phyloP scores from a whole-genome alignment of 208 protist genomes.

The Leishmania amazonensis region DNA sequence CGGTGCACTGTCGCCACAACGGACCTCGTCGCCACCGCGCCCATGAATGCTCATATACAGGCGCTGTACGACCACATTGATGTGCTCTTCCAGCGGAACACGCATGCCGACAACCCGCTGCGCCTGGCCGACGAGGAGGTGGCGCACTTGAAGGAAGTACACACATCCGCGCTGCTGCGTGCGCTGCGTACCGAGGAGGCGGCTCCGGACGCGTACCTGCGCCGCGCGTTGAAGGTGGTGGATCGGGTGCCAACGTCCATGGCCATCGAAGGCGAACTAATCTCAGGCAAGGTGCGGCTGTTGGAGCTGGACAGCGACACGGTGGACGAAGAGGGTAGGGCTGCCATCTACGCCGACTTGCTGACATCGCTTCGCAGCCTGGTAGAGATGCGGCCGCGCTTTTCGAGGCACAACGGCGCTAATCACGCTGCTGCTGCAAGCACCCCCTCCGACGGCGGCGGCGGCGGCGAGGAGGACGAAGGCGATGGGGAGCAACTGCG shows the following conservation, averaged over 20 bases:
- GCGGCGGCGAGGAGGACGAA: conserved; percentile 14
- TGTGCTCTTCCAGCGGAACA: conserved; percentile 73
- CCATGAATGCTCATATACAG: conserved; percentile 29
- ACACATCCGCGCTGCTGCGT: conserved; percentile 55
- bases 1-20: neutral
- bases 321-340: conserved; percentile 48
- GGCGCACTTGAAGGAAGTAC: conserved; percentile 30
- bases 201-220: conserved; percentile 69
- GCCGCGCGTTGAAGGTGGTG: conserved; percentile 62
- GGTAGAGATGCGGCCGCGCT: conserved; percentile 73
- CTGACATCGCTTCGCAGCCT: conserved; percentile 75
- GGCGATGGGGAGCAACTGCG: conserved; percentile 5
- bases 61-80: conserved; percentile 55
- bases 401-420: conserved; percentile 1
- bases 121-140: conserved; percentile 32
- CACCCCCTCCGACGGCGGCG: neutral
- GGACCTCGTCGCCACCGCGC: conserved; percentile 16
- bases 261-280: conserved; percentile 72
- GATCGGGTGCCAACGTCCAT: conserved; percentile 65
- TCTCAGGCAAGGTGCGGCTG: conserved; percentile 69
- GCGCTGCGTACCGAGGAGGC: conserved; percentile 58
- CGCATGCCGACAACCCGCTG: conserved; percentile 63
- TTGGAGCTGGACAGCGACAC: conserved; percentile 70
- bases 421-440: neutral
- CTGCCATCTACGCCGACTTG: conserved; percentile 75